Conservation (phyloP, 257 asterid species). For the Salvia miltiorrhiza region DNA sequence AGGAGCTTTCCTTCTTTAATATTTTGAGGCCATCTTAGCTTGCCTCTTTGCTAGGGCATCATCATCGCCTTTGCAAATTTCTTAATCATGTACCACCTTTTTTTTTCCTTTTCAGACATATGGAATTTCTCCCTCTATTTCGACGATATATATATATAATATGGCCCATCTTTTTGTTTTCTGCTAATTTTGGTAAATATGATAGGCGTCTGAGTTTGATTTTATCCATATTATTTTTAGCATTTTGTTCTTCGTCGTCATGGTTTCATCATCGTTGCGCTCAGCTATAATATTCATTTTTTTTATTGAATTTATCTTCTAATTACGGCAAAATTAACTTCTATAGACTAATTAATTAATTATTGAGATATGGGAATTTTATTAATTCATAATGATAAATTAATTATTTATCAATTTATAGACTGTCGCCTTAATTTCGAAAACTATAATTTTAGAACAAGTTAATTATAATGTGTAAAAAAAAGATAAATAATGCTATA, state of each 20-base stretch:
- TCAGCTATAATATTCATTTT: not conserved
- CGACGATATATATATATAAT: not conserved
- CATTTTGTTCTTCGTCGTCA: constrained; percentile 18
- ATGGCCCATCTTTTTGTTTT: not conserved
- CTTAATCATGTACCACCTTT: constrained; percentile 17
- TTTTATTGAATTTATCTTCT: not conserved
- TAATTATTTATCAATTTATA: too few species aligned
- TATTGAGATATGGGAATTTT: too few species aligned
- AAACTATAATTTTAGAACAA: too few species aligned
- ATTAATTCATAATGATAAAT: too few species aligned
- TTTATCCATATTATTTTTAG: not conserved
- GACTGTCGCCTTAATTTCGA: too few species aligned
- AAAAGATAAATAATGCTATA: too few species aligned
- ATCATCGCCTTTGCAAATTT: constrained; percentile 31
- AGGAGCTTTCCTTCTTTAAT: not conserved
- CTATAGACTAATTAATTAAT: too few species aligned
- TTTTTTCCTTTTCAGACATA: constrained; percentile 13
- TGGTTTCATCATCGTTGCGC: constrained; percentile 19
- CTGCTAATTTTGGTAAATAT: not conserved
- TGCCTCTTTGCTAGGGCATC: constrained; percentile 44
- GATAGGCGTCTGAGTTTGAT: not conserved
- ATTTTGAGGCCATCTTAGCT: constrained; percentile 36
- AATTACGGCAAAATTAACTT: too few species aligned
- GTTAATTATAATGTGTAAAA: too few species aligned
- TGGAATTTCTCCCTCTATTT: not conserved